Evolutionary conservation across 768 basidiomycete species (phyloP).

Genomic region (Lyophyllum decastes): DNA sequence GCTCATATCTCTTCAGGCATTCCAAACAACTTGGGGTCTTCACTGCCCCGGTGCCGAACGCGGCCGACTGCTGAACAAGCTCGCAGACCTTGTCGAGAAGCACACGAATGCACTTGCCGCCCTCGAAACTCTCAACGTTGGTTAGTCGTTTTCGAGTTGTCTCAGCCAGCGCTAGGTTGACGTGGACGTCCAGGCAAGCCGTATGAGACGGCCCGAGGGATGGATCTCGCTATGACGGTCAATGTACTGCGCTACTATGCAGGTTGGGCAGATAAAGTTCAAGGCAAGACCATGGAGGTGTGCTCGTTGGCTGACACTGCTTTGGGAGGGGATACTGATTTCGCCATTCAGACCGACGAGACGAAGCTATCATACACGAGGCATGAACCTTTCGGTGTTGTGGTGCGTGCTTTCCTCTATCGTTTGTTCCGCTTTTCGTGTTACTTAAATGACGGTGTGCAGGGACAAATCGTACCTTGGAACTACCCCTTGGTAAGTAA

Average conservation of each 20-base stretch:
- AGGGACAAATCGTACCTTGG: constrained; percentile 58
- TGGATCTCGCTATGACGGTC: constrained; percentile 51
- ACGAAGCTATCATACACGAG: constrained; percentile 26
- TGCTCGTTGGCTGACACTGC: not conserved
- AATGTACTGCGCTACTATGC: constrained; percentile 74
- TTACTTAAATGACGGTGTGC: not conserved
- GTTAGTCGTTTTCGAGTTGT: constrained; percentile 9
- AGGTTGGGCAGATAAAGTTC: constrained; percentile 88
- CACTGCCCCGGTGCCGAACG: constrained; percentile 43
- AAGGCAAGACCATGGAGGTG: constrained; percentile 73
- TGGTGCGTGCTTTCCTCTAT: constrained; percentile 19
- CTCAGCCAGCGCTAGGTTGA: not conserved
- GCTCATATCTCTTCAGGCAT: constrained; percentile 21
- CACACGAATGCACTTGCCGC: constrained; percentile 26
- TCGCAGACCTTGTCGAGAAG: constrained; percentile 28
- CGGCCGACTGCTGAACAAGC: constrained; percentile 26
- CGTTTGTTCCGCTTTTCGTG: not conserved
- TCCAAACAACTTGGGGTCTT: constrained; percentile 65
- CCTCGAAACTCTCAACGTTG: constrained; percentile 23
- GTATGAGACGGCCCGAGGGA: constrained; percentile 38
- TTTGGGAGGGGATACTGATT: not conserved
- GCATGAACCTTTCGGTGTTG: constrained; percentile 60
- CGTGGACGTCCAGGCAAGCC: constrained; percentile 47
- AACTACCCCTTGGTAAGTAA: constrained; percentile 35
- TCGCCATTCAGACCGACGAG: constrained; percentile 23